Evolutionary conservation across 768 basidiomycete genomes (phyloP), one percentile per base, ranked within the genome.

Genomic region (Amyloporia xantha): DNA sequence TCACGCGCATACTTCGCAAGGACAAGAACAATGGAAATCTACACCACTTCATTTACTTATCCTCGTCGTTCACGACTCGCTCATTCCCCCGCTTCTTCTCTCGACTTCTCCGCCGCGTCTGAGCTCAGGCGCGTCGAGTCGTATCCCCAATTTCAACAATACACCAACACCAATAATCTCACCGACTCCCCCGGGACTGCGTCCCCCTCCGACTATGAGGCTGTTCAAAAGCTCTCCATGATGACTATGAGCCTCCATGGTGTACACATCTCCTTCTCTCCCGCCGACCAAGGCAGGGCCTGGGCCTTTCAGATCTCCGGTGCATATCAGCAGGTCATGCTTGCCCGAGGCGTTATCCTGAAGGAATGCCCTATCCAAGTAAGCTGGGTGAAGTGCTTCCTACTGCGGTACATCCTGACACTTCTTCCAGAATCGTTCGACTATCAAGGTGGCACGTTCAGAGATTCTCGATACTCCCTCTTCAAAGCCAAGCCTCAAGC

Each of bases 251-350:
- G 83, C 40, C 67, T 84, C 35, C 88, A 92, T 62, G 86, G 81
- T 58, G 89, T 89, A 64, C 84, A 91, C 62, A 79, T 93, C 61
- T 82, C 86, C 37, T 93, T 83, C 70, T 76, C 83, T 54, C 69
- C 79, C 38, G 77, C 82, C 44, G 85, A 89, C 62, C 78, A 84
- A 48, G 81, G 79, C 52, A 73, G 79, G 50, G 80, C 77, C 23
- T 91, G 86, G 86, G 92, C 91, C 65, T 93, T 95, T 62, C 82
- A 91, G 64, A 77, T 96, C 53, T 89, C 86, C 48, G 94, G 94
- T 30, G 78, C 83, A 25, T 93, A 95, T 69, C 90, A 89, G 63
- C 89, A 93, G 67, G 94, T 96, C 57, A 86, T 96, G 82, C 73
- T 82, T 47, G 84, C 93, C 46, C 77, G 93, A 45, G 93, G 91